Evolutionary conservation across 139 green algal species (phyloP).

Genomic region (Coelastrella sp.): DNA sequence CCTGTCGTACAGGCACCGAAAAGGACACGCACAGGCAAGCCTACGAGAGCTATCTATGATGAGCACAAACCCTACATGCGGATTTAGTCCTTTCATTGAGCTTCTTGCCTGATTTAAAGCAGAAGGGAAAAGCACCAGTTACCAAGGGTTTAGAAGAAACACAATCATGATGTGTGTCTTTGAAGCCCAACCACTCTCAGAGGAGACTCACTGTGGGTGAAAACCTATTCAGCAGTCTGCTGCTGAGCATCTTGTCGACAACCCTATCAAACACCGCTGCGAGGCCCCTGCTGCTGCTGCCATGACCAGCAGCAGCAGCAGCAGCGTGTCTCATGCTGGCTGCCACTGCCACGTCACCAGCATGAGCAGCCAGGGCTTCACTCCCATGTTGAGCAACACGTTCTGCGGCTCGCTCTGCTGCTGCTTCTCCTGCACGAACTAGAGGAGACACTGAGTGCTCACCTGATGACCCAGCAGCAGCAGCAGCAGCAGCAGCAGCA

Average conservation of each 20-base stretch:
- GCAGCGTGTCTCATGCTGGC: slow-evolving; percentile 20
- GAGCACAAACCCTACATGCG: too few relatives aligned
- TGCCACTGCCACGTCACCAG: slow-evolving; percentile 34
- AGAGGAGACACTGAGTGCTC: not conserved
- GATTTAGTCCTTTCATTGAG: too few relatives aligned
- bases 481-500: not conserved
- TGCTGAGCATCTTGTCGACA: slow-evolving; percentile 39
- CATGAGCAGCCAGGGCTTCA: slow-evolving; percentile 16
- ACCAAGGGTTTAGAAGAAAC: not conserved
- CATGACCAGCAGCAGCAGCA: slow-evolving; percentile 15
- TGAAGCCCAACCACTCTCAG: too few relatives aligned
- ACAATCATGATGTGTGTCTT: not conserved
- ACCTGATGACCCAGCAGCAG: not conserved
- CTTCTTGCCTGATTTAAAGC: too few relatives aligned
- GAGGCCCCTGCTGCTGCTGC: not conserved
- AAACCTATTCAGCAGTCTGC: slow-evolving; percentile 35
- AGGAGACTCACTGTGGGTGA: slow-evolving; percentile 26
- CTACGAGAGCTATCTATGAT: slow-evolving; percentile 39
- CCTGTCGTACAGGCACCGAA: not conserved
- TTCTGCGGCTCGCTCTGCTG: slow-evolving; percentile 52
- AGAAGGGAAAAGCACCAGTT: too few relatives aligned
- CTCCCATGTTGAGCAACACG: slow-evolving; percentile 30
- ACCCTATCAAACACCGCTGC: slow-evolving; percentile 45
- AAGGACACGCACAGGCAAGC: slow-evolving; percentile 40
- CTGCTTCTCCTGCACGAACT: slow-evolving; percentile 13